Evolutionary conservation across 2,329 filamentous ascomycete genomes (phyloP), one percentile per base, ranked within the genome.

Genomic region (Neofusicoccum umdonicola): DNA sequence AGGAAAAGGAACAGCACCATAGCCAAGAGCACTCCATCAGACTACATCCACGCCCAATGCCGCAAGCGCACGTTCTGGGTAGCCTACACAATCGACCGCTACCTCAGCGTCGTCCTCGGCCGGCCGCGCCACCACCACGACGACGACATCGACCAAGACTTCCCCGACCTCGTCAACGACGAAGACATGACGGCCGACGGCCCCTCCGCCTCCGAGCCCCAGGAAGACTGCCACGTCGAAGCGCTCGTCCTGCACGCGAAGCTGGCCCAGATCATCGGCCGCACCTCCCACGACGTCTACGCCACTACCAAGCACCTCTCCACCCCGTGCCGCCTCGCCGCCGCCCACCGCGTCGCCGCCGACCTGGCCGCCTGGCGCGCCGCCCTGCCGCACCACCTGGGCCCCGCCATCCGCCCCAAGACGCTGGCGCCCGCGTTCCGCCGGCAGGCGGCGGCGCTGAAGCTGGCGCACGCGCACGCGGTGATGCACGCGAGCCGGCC

Each of bases 51-150:
- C 3, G 72, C 74, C 0, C 85, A 89, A 66, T 83, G 84, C 47
- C 79, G 84, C 0, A 84, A 84, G 64, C 78, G 87, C 9, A 81
- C 85, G 0, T 89, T 90, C 62, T 89, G 87, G 87, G 83, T 82
- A 3, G 82, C 84, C 0, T 89, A 89, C 68, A 84, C 83, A 0
- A 74, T 89, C 1, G 87, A 90, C 69, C 87, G 84, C 61, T 88
- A 88, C 64, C 76, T 89, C 0, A 84, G 85, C 34, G 84, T 87
- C 15, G 84, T 88, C n/a, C 82, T 88, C 34, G 87, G 87, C 0
- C 79, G 87, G 5, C 87, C 87, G 1, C 74, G 85, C 5, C 79
- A 87, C 12, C 84, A 87, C 34, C 86, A 87, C 57, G 86, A 89
- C 51, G 84, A 88, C 37, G 85, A 89, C 58, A 86, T 88, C 52